Conservation (phyloP, 345 rosid species). For the Salix koriyanagi region DNA sequence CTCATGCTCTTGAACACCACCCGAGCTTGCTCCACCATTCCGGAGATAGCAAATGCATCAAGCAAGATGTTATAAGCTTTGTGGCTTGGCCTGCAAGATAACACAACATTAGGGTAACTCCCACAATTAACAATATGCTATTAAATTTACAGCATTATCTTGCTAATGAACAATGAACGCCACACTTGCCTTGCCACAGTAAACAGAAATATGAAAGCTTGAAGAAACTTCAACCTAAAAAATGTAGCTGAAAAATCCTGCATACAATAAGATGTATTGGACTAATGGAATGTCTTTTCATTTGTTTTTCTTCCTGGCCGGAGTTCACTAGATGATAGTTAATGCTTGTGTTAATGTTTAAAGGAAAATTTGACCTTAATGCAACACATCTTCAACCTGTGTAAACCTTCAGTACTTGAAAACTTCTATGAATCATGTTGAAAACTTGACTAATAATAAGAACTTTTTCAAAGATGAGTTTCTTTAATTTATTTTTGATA, state of each 20-base stretch:
- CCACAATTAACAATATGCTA: not conserved
- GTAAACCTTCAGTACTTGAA: not conserved
- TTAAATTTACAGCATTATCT: not conserved
- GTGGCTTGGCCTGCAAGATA: slow-evolving; percentile 67
- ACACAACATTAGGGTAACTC: not conserved
- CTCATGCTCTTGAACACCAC: slow-evolving; percentile 89
- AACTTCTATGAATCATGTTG: not conserved
- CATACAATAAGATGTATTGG: too few species aligned
- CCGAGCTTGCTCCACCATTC: slow-evolving; percentile 95
- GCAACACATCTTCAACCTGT: not conserved
- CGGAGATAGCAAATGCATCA: slow-evolving; percentile 89
- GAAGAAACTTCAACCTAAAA: not conserved
- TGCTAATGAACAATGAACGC: not conserved
- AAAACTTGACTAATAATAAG: slow-evolving; percentile 1
- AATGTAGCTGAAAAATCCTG: not conserved
- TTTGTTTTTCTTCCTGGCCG: too few species aligned
- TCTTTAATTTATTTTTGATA: too few species aligned
- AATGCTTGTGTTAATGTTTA: not conserved
- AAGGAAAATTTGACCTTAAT: not conserved
- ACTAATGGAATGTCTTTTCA: too few species aligned
- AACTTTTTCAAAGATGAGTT: too few species aligned
- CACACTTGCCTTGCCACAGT: not conserved
- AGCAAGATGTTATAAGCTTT: slow-evolving; percentile 93
- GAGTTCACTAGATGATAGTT: not conserved
- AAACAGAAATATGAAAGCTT: not conserved